Percentiles rank a stretch among this genome's conserved stretches.
These are phyloP conservation scores for Theobroma grandiflorum DNA, from an alignment of 441 rosid species.

Conservation along the genomic window DNA sequence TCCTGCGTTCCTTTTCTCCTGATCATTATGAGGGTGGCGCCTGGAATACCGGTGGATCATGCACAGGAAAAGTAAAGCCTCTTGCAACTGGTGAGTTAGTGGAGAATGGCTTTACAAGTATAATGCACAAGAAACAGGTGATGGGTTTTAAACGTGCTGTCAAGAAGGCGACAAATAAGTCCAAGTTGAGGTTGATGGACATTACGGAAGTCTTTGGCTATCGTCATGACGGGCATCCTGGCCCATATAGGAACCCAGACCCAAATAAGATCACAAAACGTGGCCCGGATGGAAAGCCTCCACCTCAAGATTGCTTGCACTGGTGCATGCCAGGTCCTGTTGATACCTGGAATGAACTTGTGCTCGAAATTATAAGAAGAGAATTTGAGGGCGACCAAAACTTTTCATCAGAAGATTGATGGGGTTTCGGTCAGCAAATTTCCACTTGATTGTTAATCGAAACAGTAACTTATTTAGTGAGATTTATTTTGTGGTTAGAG, in stretches of 20 bases:
- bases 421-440: neutral
- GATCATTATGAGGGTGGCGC: slow-evolving; percentile 97
- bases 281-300: slow-evolving; percentile 83
- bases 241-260: slow-evolving; percentile 84
- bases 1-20: slow-evolving; percentile 84
- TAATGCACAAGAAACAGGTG: slow-evolving; percentile 87
- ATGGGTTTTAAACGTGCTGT: slow-evolving; percentile 59
- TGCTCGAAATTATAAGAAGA: slow-evolving; percentile 74
- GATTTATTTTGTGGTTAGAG: slow-evolving; percentile 31
- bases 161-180: slow-evolving; percentile 48
- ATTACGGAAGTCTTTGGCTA: slow-evolving; percentile 81
- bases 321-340: slow-evolving; percentile 99
- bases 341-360: slow-evolving; percentile 92
- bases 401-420: slow-evolving; percentile 34
- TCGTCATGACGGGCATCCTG: slow-evolving; percentile 98
- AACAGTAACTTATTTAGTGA: neutral
- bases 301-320: slow-evolving; percentile 96
- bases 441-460: slow-evolving; percentile 14
- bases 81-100: slow-evolving; percentile 62
- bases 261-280: slow-evolving; percentile 86
- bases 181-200: slow-evolving; percentile 82
- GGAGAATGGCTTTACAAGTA: slow-evolving; percentile 76
- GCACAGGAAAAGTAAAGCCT: slow-evolving; percentile 87
- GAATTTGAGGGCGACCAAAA: slow-evolving; percentile 51
- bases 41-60: slow-evolving; percentile 98